Base-by-base conservation (phyloP, 495 filamentous ascomycete genomes). In the Penicillium cinerascens region DNA sequence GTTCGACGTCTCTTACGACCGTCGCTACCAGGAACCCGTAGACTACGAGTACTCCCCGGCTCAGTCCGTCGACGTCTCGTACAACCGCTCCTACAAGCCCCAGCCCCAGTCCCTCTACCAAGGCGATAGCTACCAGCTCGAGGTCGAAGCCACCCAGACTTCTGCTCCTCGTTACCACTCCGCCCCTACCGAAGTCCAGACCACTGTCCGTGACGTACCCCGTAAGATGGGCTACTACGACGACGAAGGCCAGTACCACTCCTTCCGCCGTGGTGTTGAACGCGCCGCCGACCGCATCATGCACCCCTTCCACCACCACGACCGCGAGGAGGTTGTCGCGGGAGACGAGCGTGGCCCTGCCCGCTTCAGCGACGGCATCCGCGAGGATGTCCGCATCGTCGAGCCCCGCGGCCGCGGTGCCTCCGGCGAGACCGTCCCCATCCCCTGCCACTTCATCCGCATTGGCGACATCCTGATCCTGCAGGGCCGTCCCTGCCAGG, bases 361-460 rank as follows among this genome's bases (percentile, higher is more conserved):
- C 58, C 67, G 66, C 52, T 60, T 59, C 61, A 69, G 66, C 47
- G 71, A 75, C 0, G 72, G 69, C 51, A 66, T 71, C 51, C 69
- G 72, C 47, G 76, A 75, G 64, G 71, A 72, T 47, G 76, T 82
- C 57, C 79, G 79, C 61, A 66, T 78, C 50, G 65, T 81, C 43
- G 78, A 80, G 68, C 79, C 77, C 55, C 76, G 78, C 56, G 66
- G 65, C 59, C 62, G 66, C 42, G 69, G 71, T 46, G 58, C 72
- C 67, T 43, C 76, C 45, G 81, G 85, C 71, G 89, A 95, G 79
- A 95, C 88, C 60, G 92, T 98, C 72, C 91, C 93, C 69, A 97
- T 98, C 78, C 93, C 93, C 41, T 95, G 89, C 85, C 91, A 98
- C 84, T 95, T 96, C 80, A 88, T 98, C 79, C 93, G 93, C 76